Percentiles rank a stretch among this genome's conserved stretches.
Conservation (phyloP, 225 moss, liverwort and hornwort species). For the Pseudisothecium myosuroides region DNA sequence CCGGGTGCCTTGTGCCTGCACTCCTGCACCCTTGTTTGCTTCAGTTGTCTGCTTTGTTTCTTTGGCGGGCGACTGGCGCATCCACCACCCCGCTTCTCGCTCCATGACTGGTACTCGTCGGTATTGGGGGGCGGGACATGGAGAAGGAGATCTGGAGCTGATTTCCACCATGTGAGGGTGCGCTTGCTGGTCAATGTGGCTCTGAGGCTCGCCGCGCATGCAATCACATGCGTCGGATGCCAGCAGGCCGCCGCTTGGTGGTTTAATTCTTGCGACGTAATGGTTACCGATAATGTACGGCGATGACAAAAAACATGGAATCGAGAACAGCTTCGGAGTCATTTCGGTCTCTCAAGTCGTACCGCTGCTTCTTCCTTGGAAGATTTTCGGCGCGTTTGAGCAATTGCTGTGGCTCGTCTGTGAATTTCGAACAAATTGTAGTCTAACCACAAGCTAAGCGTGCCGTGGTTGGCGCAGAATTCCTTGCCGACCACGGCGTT, state of each 20-base stretch:
- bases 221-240: not conserved
- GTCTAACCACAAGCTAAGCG: not conserved
- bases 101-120: slow-evolving; percentile 5
- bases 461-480: not conserved
- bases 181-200: slow-evolving; percentile 4
- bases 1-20: not conserved
- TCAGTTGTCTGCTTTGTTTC: not conserved
- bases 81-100: not conserved
- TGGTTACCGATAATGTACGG: not conserved
- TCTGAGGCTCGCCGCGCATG: not conserved
- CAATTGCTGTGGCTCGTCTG: not conserved
- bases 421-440: not conserved
- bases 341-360: not conserved
- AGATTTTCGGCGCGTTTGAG: not conserved
- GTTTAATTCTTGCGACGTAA: not conserved
- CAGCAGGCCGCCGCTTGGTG: not conserved
- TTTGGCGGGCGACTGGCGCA: not conserved
- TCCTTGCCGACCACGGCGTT: not conserved
- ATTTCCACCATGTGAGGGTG: not conserved
- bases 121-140: not conserved
- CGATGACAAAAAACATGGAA: not conserved
- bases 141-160: slow-evolving; percentile 15
- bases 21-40: not conserved
- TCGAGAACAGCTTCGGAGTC: not conserved
- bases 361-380: not conserved